These are phyloP conservation scores for Neoscytalidium dimidiatum DNA, from an alignment of 2,329 filamentous ascomycete species.

Conservation along the genomic window DNA sequence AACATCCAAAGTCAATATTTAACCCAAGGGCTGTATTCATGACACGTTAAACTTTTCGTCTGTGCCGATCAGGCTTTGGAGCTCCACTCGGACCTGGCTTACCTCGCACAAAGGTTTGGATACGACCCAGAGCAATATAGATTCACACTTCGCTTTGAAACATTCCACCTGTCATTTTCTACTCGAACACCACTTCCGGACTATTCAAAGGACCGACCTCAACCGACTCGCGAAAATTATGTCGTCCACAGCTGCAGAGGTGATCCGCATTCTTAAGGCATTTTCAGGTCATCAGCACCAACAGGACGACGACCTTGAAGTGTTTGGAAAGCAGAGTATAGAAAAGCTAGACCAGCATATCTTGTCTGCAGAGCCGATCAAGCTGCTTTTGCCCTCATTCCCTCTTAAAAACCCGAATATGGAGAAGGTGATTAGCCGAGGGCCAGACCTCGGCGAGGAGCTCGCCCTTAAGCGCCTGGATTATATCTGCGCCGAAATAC, in stretches of 20 bases:
- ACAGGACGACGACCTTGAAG: too few species aligned
- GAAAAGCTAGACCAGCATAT: not conserved
- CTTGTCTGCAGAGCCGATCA: slow-evolving; percentile 24
- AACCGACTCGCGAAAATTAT: not conserved
- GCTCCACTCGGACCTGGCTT: too few species aligned
- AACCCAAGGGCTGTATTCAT: too few species aligned
- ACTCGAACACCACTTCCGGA: not conserved
- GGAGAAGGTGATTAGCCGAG: slow-evolving; percentile 52
- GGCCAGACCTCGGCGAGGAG: slow-evolving; percentile 48
- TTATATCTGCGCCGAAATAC: slow-evolving; percentile 41
- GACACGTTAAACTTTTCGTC: too few species aligned
- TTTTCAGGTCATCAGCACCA: not conserved
- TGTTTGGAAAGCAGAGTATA: not conserved
- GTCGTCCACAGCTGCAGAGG: not conserved
- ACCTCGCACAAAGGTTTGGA: too few species aligned
- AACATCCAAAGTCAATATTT: too few species aligned
- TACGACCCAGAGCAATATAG: too few species aligned
- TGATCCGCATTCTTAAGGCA: not conserved
- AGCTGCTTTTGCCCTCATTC: slow-evolving; percentile 54
- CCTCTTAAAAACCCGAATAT: slow-evolving; percentile 59
- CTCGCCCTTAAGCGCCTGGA: slow-evolving; percentile 44
- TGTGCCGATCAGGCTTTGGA: too few species aligned
- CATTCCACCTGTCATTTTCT: not conserved
- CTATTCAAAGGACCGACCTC: too few species aligned
- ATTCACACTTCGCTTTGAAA: too few species aligned